Percentiles rank a stretch among this genome's conserved stretches.
Conservation (phyloP, 2,329 filamentous ascomycete genomes). For the Dothistroma pini region DNA sequence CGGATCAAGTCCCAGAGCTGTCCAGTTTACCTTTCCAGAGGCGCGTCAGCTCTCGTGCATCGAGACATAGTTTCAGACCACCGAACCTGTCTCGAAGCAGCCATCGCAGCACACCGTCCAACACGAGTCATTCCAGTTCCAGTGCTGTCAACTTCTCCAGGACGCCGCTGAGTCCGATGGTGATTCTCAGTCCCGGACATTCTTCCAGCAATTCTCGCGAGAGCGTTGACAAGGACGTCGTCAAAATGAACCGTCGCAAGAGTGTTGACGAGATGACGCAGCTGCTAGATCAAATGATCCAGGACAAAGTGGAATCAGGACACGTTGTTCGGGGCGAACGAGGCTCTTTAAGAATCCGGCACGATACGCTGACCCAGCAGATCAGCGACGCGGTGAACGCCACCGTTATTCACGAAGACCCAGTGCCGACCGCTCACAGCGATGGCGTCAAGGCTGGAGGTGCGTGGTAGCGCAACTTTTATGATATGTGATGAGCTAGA, state of each 20-base stretch:
- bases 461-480: constrained; percentile 4
- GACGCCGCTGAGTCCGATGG: constrained; percentile 31
- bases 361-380: constrained; percentile 17
- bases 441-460: constrained; percentile 1
- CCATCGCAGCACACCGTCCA: constrained; percentile 29
- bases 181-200: constrained; percentile 25
- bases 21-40: constrained; percentile 16
- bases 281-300: constrained; percentile 95
- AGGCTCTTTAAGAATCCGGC: constrained; percentile 57
- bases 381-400: constrained; percentile 8
- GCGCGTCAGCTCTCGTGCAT: constrained; percentile 23
- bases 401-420: background rate
- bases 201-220: constrained; percentile 20
- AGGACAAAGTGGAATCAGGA: constrained; percentile 75
- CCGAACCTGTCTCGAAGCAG: constrained; percentile 3
- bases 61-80: constrained; percentile 17
- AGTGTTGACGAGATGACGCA: constrained; percentile 90
- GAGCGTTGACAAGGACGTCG: constrained; percentile 10
- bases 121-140: constrained; percentile 24
- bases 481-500: constrained; percentile 14
- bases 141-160: constrained; percentile 29
- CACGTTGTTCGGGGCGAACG: constrained; percentile 64
- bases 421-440: background rate
- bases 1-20: constrained; percentile 23
- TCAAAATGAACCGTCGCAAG: constrained; percentile 39